A percentile compares a stretch with the other conserved stretches of the same genome.
phyloP scores from a whole-genome alignment of 768 basidiomycete species.

The Tephrocybe sp. region DNA sequence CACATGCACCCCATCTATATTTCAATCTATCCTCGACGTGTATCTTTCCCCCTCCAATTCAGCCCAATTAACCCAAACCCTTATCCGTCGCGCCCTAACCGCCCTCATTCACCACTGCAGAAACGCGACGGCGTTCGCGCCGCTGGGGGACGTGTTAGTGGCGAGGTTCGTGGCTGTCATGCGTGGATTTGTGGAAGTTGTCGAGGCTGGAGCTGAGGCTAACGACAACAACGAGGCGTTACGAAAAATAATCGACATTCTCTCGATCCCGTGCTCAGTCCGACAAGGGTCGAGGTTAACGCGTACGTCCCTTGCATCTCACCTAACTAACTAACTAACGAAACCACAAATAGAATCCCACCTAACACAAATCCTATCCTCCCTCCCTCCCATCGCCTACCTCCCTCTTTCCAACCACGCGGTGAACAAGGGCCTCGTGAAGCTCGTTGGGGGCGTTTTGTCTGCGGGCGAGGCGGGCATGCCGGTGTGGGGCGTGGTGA shows the following conservation, averaged over 20 bases:
- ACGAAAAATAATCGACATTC: constrained; percentile 52
- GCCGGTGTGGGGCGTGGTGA: too few species aligned
- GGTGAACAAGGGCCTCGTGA: too few species aligned
- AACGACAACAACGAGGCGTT: constrained; percentile 33
- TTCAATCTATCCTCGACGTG: constrained; percentile 53
- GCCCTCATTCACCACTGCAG: constrained; percentile 84
- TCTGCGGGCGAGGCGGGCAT: too few species aligned
- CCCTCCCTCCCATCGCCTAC: too few species aligned
- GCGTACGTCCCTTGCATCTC: constrained; percentile 36
- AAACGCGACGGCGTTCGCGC: constrained; percentile 58
- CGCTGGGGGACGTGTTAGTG: constrained; percentile 53
- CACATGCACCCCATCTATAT: constrained; percentile 63
- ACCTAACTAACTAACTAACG: neutral
- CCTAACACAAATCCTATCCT: neutral
- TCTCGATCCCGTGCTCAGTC: constrained; percentile 56
- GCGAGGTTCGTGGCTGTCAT: constrained; percentile 29
- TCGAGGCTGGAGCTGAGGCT: constrained; percentile 10
- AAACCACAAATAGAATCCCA: constrained; percentile 31
- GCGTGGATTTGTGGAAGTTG: constrained; percentile 15
- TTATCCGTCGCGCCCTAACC: constrained; percentile 72
- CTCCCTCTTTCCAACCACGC: too few species aligned
- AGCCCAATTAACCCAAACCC: constrained; percentile 40
- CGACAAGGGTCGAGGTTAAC: constrained; percentile 69
- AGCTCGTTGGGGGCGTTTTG: too few species aligned
- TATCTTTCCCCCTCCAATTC: constrained; percentile 42